Evolutionary conservation across 176 grass and related monocot genomes (phyloP), one percentile per base, ranked within the genome.

Genomic region (Triticum aestivum): DNA sequence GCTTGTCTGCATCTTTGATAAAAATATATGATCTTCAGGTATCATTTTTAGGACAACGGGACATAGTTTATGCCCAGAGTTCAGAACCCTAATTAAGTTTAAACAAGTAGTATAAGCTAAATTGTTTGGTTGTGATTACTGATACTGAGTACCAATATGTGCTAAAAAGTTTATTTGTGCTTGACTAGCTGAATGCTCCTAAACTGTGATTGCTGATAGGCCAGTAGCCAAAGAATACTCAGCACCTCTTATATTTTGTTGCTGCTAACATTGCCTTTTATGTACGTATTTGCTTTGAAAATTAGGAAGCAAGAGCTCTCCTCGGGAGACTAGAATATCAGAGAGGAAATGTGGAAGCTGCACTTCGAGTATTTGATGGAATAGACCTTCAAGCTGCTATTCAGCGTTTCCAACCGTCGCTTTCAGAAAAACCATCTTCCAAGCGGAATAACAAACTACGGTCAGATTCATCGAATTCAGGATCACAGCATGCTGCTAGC

Each of bases 321-420:
- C 89, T 99, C 0, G 94, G 97, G 21, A 91, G 97, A 47, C 87
- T 99, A 32, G 97, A 99, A 88, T 99, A 99, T 84, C 97, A 99
- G 73, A 96, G 92, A 73, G 97, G 97, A 72, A 96, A 99, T 29
- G 87, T 99, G 11, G 97, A 99, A 89, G 94, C 94, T 73, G 97
- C 97, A 80, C 77, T 96, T 56, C 68, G 94, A 24, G 94, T 99
- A 58, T 96, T 99, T 52, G 94, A 99, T 73, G 94, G 97, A 77
- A 96, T 99, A 45, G 94, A 99, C 44, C 94, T 96, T 78, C 92
- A 99, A 74, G 85, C 94, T 70, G 92, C 97, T 61, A 88, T 99
- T 73, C 92, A 94, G 62, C 97, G 94, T 38, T 92, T 99, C 29
- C 97, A 99, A 65, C 91, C 90, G 63, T 86, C 91, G n/a, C 83